phyloP scores from a whole-genome alignment of 805 yeast species.

The Sugiyamaella floridensis region DNA sequence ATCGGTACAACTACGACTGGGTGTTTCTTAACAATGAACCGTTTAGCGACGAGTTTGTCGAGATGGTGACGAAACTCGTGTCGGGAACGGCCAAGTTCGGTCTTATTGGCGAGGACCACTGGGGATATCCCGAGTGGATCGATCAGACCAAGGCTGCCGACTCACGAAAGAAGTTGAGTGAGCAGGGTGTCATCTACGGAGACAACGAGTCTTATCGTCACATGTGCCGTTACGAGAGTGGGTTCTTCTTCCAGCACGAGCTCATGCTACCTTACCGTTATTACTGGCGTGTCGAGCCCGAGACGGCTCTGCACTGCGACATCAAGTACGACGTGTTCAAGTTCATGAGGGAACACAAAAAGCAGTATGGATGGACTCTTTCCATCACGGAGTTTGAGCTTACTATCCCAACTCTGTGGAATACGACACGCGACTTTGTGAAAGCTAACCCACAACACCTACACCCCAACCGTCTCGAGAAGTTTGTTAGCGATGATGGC shows the following conservation, averaged over 20 bases:
- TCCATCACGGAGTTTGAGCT: constrained; percentile 54
- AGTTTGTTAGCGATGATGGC: constrained; percentile 56
- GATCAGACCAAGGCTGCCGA: constrained; percentile 45
- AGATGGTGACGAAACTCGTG: constrained; percentile 42
- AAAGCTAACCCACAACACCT: constrained; percentile 43
- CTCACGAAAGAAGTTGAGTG: constrained; percentile 40
- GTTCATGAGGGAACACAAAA: constrained; percentile 47
- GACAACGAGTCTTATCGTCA: constrained; percentile 57
- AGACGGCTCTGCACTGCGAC: constrained; percentile 54
- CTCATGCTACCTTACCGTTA: constrained; percentile 53
- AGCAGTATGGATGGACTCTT: constrained; percentile 60
- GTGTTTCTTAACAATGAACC: constrained; percentile 66
- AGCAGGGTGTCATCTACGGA: constrained; percentile 48
- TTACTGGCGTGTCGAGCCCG: constrained; percentile 77
- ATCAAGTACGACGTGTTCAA: constrained; percentile 56
- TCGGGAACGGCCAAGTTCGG: constrained; percentile 62
- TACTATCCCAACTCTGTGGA: constrained; percentile 62
- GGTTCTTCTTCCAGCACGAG: constrained; percentile 60
- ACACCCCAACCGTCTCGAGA: constrained; percentile 55
- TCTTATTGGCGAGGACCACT: constrained; percentile 50
- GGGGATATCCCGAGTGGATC: constrained; percentile 65
- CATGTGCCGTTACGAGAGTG: constrained; percentile 78
- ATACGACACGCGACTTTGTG: constrained; percentile 43
- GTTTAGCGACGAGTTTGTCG: constrained; percentile 51
- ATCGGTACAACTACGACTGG: constrained; percentile 64